Evolutionary conservation across 2,329 filamentous ascomycete genomes (phyloP), one percentile per base, ranked within the genome.

Genomic region (Elsinoe arachidis): DNA sequence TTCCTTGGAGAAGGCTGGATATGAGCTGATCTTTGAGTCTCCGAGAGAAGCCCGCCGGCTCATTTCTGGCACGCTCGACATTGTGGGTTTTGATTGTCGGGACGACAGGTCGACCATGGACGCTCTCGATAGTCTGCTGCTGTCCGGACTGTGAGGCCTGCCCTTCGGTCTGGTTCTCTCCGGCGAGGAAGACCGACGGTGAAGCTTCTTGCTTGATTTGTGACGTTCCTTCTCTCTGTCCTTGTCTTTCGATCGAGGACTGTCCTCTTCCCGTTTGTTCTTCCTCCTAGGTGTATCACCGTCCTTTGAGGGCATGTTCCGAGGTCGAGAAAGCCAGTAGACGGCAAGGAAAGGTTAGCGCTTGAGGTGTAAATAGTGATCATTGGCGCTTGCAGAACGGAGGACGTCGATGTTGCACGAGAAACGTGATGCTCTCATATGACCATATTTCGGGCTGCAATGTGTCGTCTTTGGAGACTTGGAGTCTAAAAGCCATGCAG

Each of bases 1-100:
- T 11, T 87, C 87, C 73, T 95, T 96, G 73, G 88, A 93, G 72
- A 95, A 90, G 10, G 80, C 79, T 1, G 90, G 89, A 68, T 96
- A 95, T 5, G 88, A 86, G 41, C 87, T 64, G 61, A 69, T 70
- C 37, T 70, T 65, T 39, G 73, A 70, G 9, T 66, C 69, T 59
- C 68, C 70, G 17, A 64, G 65, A 12, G 66, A 67, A 12, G 67
- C 58, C 26, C 75, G 68, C 2, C 75, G 70, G 19, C 74, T 72
- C 72, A 78, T 74, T 63, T 78, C 76, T 37, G 76, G 75, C 33
- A 49, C 43, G 19, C n/a, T 39, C 15, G 53, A 30, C 55, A 74
- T 64, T 15, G 71, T 66, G 64, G 72, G 70, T 56, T 70, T 72
- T 58, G 61, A 64, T 2, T 60, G 56, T 47, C 55, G 49, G 5